Base-by-base conservation (phyloP, 257 asterid species). In the Linaria vulgaris region DNA sequence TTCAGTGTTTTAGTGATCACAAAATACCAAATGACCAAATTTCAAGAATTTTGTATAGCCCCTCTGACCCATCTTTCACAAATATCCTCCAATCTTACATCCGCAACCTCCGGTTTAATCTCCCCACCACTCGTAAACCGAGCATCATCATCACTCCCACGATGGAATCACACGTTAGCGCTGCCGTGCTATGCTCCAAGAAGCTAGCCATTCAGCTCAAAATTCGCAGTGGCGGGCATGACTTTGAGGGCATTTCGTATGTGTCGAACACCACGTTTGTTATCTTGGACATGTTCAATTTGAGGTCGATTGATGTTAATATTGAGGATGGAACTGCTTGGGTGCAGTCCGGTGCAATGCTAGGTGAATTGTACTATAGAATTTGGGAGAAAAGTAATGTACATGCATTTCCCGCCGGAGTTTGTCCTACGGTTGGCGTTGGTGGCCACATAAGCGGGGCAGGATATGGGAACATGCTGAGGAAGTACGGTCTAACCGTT, bases 391-490 rank as follows among this genome's bases (percentile, higher is more conserved):
- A 75, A 19, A 75, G 74, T n/a, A 72, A 61, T 0, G 66, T 71
- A 5, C 65, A 64, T 23, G 84, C 67, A 0, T 79, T 61, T 69
- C 80, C 84, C 0, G 85, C 74, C 12, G 85, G 82, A 1, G 70
- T 76, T 49, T 73, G 85, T 66, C 76, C 82, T 9, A 76, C 85
- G 3, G 72, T 80, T 3, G 82, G 82, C 20, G 71, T 76, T 1
- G 85, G 85, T 17, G 86, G 87, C 15, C 80, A 75, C 56, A 9
- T 75, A 23, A 70, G 76, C 37, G 80, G 80, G 20, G 80, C 47
- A 4, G 80, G 80, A 6, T 76, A 76, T 20, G 80, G 80, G 0
- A 71, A 61, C 56, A 16, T 76, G 80, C 8, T 76, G 15, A 47
- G 80, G 1, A 76, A 57, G 31, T 54, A 71, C 21, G 80, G 80